Conservation (phyloP, 768 basidiomycete species). For the Lanmaoa rubissima region DNA sequence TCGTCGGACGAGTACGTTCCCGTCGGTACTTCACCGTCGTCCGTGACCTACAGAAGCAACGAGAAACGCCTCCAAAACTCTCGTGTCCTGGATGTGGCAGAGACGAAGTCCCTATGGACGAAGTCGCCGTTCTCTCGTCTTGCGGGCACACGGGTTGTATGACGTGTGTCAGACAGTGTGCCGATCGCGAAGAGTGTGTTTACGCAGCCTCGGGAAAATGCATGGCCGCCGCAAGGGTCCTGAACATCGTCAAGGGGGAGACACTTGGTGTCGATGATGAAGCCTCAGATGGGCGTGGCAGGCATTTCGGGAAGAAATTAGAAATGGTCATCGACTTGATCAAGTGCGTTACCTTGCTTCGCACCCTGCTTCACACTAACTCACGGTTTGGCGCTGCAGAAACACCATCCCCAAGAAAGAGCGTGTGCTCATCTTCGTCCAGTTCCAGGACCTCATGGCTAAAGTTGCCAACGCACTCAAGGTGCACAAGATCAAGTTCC, state of each 20-base stretch:
- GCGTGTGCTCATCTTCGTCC: slow-evolving; percentile 90
- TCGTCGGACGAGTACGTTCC: slow-evolving; percentile 86
- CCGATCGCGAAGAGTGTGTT: slow-evolving; percentile 80
- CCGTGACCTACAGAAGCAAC: slow-evolving; percentile 80
- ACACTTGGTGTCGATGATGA: slow-evolving; percentile 80
- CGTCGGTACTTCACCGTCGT: slow-evolving; percentile 91
- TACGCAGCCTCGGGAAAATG: slow-evolving; percentile 68
- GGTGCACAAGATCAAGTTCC: slow-evolving; percentile 67
- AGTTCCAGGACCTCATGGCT: slow-evolving; percentile 90
- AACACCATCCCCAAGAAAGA: slow-evolving; percentile 70
- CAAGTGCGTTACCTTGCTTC: slow-evolving; percentile 47
- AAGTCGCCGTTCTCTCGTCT: slow-evolving; percentile 83
- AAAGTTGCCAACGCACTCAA: slow-evolving; percentile 84
- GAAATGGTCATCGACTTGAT: slow-evolving; percentile 75
- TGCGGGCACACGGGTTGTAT: slow-evolving; percentile 89
- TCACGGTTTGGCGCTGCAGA: slow-evolving; percentile 35
- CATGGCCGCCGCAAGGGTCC: slow-evolving; percentile 71
- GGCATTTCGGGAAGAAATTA: slow-evolving; percentile 80
- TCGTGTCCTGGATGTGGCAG: slow-evolving; percentile 63
- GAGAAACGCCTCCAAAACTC: slow-evolving; percentile 54
- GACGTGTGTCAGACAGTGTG: slow-evolving; percentile 67
- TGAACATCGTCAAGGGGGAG: slow-evolving; percentile 81
- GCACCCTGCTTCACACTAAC: neutral
- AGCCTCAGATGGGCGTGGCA: slow-evolving; percentile 66
- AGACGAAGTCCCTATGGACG: slow-evolving; percentile 54